These are phyloP conservation scores for Luzula sylvatica DNA, from an alignment of 176 grass and related monocot genomes.

Conservation along the genomic window DNA sequence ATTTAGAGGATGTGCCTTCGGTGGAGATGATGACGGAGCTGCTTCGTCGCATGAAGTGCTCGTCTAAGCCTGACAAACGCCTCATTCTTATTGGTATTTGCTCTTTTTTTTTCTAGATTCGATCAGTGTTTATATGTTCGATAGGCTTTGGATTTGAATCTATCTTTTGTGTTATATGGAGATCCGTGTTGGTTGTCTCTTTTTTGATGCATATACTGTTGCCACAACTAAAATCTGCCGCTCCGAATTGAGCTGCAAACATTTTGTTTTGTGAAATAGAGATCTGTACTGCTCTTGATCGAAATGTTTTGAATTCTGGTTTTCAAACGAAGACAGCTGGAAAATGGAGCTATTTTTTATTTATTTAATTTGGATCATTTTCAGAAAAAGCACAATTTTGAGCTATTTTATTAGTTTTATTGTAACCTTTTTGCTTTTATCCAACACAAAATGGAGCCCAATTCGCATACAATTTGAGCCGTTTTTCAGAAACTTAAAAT, in stretches of 20 bases:
- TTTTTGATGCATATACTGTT: not conserved
- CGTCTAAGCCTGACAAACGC: constrained; percentile 89
- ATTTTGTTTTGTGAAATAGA: not conserved
- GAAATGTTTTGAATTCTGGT: not conserved
- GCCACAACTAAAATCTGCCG: too few relatives aligned
- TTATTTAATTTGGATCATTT: not conserved
- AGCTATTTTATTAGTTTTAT: too few relatives aligned
- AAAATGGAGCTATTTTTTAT: not conserved
- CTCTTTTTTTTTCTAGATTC: not conserved
- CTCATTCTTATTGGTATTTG: constrained; percentile 73
- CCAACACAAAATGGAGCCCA: too few relatives aligned
- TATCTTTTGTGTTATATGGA: not conserved
- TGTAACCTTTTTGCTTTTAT: too few relatives aligned
- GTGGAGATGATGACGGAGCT: constrained; percentile 92
- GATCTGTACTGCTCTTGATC: not conserved
- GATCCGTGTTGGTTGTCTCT: not conserved
- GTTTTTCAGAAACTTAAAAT: too few relatives aligned
- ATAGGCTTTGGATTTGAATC: too few relatives aligned
- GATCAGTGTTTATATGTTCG: not conserved
- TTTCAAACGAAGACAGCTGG: not conserved
- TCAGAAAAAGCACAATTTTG: not conserved
- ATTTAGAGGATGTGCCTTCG: constrained; percentile 82
- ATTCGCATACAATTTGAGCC: too few relatives aligned
- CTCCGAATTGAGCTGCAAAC: not conserved
- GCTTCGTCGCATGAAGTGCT: constrained; percentile 83